phyloP scores from a whole-genome alignment of 257 asterid genomes.

The Linderniella brevidens region DNA sequence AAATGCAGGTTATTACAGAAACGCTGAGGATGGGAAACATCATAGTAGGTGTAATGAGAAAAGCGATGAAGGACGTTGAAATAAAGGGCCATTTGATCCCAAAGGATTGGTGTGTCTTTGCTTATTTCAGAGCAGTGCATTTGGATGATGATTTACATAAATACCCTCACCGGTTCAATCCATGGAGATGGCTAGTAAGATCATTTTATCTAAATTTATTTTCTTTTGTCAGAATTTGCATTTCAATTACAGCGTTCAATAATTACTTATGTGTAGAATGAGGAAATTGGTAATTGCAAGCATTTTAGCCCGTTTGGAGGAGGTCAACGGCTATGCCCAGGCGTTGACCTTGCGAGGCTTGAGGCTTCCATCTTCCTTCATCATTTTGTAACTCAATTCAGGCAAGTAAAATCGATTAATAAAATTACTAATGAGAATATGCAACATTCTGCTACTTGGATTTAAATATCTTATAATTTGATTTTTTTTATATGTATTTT shows the following conservation, averaged over 20 bases:
- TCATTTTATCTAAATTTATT: not conserved
- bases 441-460: not conserved
- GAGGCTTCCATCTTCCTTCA: conserved; percentile 89
- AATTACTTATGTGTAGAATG: conserved; percentile 17
- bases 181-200: conserved; percentile 98
- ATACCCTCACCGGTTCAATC: conserved; percentile 56
- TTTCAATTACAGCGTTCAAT: too few relatives aligned
- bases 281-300: conserved; percentile 27
- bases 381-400: conserved; percentile 73
- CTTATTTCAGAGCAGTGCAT: conserved; percentile 76
- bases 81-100: conserved; percentile 69
- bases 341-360: conserved; percentile 85
- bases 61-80: conserved; percentile 74
- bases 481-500: not conserved
- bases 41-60: conserved; percentile 75
- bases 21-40: conserved; percentile 80
- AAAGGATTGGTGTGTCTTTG: conserved; percentile 70
- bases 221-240: too few relatives aligned
- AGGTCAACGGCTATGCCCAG: conserved; percentile 88
- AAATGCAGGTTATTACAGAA: conserved; percentile 69
- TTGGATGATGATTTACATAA: conserved; percentile 54
- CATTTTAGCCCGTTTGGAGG: conserved; percentile 88
- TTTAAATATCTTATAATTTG: not conserved
- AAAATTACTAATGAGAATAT: not conserved
- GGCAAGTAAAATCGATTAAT: conserved; percentile 21